Conservation (phyloP, 176 grass and related monocot genomes). For the Avena atlantica region DNA sequence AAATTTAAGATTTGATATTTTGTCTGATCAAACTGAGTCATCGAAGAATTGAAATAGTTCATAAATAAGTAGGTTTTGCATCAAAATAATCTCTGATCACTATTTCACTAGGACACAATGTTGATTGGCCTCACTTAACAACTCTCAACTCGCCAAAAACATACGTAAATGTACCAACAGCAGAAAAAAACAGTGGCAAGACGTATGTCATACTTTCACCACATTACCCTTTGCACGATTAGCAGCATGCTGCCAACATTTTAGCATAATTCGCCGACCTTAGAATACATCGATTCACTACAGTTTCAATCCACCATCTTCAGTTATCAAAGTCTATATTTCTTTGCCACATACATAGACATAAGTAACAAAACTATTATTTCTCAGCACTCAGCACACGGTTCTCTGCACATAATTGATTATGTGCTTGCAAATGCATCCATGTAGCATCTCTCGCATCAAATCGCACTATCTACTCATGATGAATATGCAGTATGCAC, state of each 20-base stretch:
- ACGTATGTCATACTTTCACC: background rate
- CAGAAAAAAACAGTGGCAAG: background rate
- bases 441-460: no score
- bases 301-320: background rate
- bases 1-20: conserved; percentile 14
- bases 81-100: background rate
- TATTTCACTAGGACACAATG: background rate
- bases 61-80: background rate
- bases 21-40: background rate
- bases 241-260: conserved; percentile 5
- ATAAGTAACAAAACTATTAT: no score
- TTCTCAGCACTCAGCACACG: no score
- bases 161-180: conserved; percentile 6
- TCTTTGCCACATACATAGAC: no score
- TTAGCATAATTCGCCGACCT: background rate
- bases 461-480: no score
- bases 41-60: background rate
- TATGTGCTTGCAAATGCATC: no score
- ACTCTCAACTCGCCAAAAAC: background rate
- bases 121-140: background rate
- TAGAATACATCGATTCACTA: background rate
- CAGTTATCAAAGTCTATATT: background rate
- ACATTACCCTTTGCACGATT: background rate
- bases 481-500: no score
- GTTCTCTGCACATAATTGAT: no score